Evolutionary conservation across 2,329 filamentous ascomycete species (phyloP).

Genomic region (Myriangium duriaei): DNA sequence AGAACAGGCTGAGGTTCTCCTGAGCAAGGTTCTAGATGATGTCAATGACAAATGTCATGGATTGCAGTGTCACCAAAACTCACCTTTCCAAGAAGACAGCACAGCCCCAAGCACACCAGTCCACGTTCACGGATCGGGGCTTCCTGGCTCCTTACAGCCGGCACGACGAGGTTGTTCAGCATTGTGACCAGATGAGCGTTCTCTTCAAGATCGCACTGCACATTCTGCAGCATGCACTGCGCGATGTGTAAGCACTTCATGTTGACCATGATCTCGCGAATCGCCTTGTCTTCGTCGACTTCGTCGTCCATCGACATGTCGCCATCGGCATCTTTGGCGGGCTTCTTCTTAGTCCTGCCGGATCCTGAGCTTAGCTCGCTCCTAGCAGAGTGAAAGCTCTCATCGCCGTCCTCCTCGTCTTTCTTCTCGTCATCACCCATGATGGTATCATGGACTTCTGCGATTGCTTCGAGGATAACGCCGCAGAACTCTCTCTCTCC

Average conservation of each 20-base stretch:
- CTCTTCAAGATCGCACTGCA: constrained; percentile 73
- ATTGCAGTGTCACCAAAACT: constrained; percentile 16
- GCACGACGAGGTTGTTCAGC: constrained; percentile 92
- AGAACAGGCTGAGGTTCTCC: constrained; percentile 84
- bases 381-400: constrained; percentile 86
- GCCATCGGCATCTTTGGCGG: constrained; percentile 38
- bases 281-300: constrained; percentile 56
- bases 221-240: constrained; percentile 92
- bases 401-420: constrained; percentile 41
- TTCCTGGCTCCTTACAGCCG: constrained; percentile 85
- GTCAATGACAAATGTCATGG: no score
- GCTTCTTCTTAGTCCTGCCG: constrained; percentile 23
- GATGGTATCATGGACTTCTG: constrained; percentile 92
- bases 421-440: constrained; percentile 49
- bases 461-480: constrained; percentile 81
- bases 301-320: constrained; percentile 37
- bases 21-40: constrained; percentile 58
- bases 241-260: constrained; percentile 97
- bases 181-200: constrained; percentile 92
- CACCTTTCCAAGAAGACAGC: constrained; percentile 76
- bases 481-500: constrained; percentile 76
- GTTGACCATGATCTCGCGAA: constrained; percentile 89
- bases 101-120: constrained; percentile 77
- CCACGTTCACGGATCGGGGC: constrained; percentile 85
- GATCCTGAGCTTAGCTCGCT: constrained; percentile 66